phyloP scores from a whole-genome alignment of 257 asterid species.

The Solanum sejunctum region DNA sequence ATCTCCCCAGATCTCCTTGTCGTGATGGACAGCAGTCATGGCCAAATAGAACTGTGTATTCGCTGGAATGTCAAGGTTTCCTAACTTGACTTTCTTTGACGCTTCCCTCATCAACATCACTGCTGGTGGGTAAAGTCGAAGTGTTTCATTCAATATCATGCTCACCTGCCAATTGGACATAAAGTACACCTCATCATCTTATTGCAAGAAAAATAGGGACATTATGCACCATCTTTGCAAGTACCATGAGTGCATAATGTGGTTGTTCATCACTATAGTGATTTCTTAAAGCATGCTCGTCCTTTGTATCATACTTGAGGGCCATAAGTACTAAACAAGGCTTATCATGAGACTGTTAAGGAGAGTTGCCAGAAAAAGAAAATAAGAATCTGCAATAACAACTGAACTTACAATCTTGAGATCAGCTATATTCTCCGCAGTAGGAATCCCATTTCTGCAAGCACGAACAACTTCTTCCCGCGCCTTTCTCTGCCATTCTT shows the following conservation, averaged over 20 bases:
- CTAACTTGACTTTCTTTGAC: slow-evolving; percentile 9
- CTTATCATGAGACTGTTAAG: not conserved
- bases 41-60: slow-evolving; percentile 15
- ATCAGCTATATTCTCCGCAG: slow-evolving; percentile 10
- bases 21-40: slow-evolving; percentile 19
- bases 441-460: slow-evolving; percentile 7
- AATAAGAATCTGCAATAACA: not conserved
- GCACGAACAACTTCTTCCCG: slow-evolving; percentile 15
- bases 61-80: slow-evolving; percentile 16
- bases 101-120: slow-evolving; percentile 5
- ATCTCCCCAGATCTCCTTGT: slow-evolving; percentile 21
- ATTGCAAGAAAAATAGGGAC: not conserved
- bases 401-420: slow-evolving; percentile 16
- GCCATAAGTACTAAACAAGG: not conserved
- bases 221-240: not conserved
- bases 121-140: slow-evolving; percentile 22
- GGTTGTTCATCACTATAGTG: not conserved
- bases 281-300: not conserved
- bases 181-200: not conserved
- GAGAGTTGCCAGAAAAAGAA: not conserved
- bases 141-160: slow-evolving; percentile 17
- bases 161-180: slow-evolving; percentile 2
- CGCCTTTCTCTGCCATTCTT: slow-evolving; percentile 28
- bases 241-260: not conserved
- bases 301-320: not conserved